These are phyloP conservation scores for Magnolia kwangsiensis DNA, from an alignment of 164 flowering plant species.

Conservation along the genomic window DNA sequence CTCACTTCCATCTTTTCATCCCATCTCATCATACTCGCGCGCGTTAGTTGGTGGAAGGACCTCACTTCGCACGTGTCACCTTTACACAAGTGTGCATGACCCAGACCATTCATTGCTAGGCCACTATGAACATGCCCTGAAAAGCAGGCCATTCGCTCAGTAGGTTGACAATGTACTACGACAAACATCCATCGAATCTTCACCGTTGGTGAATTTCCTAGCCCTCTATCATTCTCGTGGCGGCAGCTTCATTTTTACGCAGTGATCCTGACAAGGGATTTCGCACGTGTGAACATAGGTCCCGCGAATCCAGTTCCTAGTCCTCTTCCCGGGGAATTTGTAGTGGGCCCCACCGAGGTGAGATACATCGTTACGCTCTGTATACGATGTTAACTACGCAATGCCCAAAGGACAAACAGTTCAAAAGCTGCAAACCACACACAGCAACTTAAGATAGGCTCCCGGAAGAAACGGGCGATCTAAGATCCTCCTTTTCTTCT, in stretches of 20 bases:
- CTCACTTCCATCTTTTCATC: too few relatives aligned
- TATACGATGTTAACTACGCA: not conserved
- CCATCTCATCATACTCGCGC: not conserved
- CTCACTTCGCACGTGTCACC: not conserved
- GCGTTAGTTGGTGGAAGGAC: not conserved
- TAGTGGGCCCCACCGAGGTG: not conserved
- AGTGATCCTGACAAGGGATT: too few relatives aligned
- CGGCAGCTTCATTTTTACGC: too few relatives aligned
- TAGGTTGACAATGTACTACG: not conserved
- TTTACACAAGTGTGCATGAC: not conserved
- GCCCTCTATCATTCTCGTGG: not conserved
- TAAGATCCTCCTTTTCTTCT: not conserved
- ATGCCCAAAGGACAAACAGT: not conserved
- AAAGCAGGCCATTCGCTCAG: not conserved
- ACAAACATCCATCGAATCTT: not conserved
- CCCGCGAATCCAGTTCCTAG: too few relatives aligned
- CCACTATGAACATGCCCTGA: too few relatives aligned
- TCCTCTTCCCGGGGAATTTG: too few relatives aligned
- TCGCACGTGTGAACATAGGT: too few relatives aligned
- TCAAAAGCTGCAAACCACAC: not conserved
- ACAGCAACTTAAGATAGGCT: not conserved
- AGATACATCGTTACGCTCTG: not conserved
- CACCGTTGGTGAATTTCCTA: not conserved
- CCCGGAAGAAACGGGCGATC: constrained; percentile 9
- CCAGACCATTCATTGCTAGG: not conserved